phyloP scores from a whole-genome alignment of 371 early-diverging fungal species.

The Apophysomyces trapeziformis region DNA sequence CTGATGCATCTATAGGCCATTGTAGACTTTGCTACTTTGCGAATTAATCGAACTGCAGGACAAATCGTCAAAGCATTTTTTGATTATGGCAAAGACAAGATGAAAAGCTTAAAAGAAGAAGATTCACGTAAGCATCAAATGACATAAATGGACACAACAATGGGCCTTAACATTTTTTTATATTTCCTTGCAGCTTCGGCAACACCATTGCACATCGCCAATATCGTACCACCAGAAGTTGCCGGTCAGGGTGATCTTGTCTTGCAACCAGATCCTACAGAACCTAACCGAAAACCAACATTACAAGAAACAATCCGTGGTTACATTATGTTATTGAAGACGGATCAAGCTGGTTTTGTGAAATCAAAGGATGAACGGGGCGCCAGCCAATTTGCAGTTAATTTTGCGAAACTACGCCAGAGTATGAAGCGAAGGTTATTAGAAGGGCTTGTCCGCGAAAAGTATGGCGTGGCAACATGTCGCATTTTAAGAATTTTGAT shows the following conservation, averaged over 20 bases:
- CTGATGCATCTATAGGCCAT: slow-evolving; percentile 46
- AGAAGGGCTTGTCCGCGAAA: slow-evolving; percentile 70
- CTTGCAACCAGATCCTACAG: slow-evolving; percentile 53
- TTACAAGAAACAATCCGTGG: slow-evolving; percentile 59
- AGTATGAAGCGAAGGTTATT: slow-evolving; percentile 68
- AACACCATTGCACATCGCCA: slow-evolving; percentile 61
- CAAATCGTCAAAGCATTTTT: slow-evolving; percentile 66
- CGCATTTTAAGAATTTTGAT: slow-evolving; percentile 78
- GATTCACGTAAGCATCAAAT: slow-evolving; percentile 55
- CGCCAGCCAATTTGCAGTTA: slow-evolving; percentile 73
- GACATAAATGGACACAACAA: neutral
- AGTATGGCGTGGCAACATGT: slow-evolving; percentile 74
- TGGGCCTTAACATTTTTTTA: neutral
- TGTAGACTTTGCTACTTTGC: slow-evolving; percentile 63
- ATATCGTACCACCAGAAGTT: slow-evolving; percentile 54
- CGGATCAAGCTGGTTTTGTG: slow-evolving; percentile 70
- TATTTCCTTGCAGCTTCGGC: slow-evolving; percentile 40
- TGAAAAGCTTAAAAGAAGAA: slow-evolving; percentile 53
- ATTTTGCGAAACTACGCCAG: slow-evolving; percentile 62
- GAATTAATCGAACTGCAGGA: slow-evolving; percentile 73
- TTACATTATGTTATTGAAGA: slow-evolving; percentile 68
- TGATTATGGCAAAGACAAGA: slow-evolving; percentile 47
- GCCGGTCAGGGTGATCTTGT: slow-evolving; percentile 58
- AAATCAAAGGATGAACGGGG: slow-evolving; percentile 73
- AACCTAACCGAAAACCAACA: slow-evolving; percentile 46